Evolutionary conservation across 2,329 filamentous ascomycete genomes (phyloP).

Genomic region (Didymella exigua): DNA sequence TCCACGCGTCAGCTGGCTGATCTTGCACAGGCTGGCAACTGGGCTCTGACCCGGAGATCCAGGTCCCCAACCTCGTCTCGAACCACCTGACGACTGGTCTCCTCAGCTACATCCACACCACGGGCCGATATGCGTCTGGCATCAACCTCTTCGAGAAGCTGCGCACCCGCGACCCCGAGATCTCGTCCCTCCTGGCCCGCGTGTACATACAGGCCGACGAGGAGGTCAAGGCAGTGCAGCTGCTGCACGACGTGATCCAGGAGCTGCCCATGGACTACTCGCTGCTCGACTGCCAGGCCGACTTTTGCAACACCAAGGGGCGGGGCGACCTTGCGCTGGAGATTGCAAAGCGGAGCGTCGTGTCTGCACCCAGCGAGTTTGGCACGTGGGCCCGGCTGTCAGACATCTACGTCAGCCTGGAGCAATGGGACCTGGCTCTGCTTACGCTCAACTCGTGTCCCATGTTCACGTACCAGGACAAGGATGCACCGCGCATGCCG

Average conservation of each 20-base stretch:
- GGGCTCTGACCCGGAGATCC: slow-evolving; percentile 94
- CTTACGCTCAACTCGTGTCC: slow-evolving; percentile 97
- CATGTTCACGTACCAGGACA: slow-evolving; percentile 99
- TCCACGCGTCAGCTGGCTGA: slow-evolving; percentile 7
- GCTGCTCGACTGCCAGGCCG: slow-evolving; percentile 90
- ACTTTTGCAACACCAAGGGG: slow-evolving; percentile 88
- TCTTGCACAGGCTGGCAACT: slow-evolving; percentile 76
- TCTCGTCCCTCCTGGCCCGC: slow-evolving; percentile 88
- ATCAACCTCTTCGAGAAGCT: slow-evolving; percentile 99
- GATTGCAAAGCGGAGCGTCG: slow-evolving; percentile 91
- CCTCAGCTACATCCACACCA: slow-evolving; percentile 92
- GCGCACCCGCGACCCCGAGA: slow-evolving; percentile 85
- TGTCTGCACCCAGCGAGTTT: slow-evolving; percentile 95
- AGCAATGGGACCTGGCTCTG: slow-evolving; percentile 95
- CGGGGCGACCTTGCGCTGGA: slow-evolving; percentile 85
- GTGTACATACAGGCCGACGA: slow-evolving; percentile 95
- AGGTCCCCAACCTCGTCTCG: slow-evolving; percentile 94
- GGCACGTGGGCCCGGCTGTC: slow-evolving; percentile 93
- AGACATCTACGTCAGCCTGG: slow-evolving; percentile 90
- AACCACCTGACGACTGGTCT: slow-evolving; percentile 96
- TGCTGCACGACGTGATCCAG: slow-evolving; percentile 85
- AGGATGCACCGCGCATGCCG: slow-evolving; percentile 92
- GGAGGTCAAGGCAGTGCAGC: slow-evolving; percentile 90
- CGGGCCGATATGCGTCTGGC: slow-evolving; percentile 89
- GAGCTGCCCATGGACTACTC: slow-evolving; percentile 97